Conservation (phyloP, 2,329 filamentous ascomycete species). For the Monosporascus sp. region DNA sequence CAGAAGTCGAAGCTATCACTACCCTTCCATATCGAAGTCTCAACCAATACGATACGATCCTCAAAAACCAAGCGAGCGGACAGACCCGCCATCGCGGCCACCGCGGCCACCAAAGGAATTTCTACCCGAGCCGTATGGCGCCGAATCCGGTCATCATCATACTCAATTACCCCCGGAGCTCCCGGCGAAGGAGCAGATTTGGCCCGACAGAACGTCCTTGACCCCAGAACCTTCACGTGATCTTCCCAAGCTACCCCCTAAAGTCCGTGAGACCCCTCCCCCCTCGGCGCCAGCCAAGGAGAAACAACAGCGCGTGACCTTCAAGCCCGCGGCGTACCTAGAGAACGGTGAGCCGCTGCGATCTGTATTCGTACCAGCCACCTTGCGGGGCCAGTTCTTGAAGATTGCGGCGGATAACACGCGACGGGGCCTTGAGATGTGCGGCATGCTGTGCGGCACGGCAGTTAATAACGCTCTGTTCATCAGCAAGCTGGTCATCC, state of each 20-base stretch:
- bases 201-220: constrained; percentile 24
- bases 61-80: constrained; percentile 11
- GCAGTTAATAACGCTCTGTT: constrained; percentile 91
- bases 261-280: constrained; percentile 17
- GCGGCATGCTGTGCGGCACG: constrained; percentile 88
- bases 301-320: constrained; percentile 63
- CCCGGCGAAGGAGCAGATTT: constrained; percentile 25
- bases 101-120: constrained; percentile 34
- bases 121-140: constrained; percentile 2
- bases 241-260: constrained; percentile 26
- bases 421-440: constrained; percentile 78
- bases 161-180: constrained; percentile 20
- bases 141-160: constrained; percentile 3
- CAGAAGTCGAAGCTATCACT: constrained; percentile 38
- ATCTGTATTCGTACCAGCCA: constrained; percentile 77
- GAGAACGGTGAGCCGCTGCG: constrained; percentile 85
- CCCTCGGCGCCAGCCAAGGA: constrained; percentile 17
- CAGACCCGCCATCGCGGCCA: constrained; percentile 24
- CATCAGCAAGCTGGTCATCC: constrained; percentile 81
- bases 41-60: constrained; percentile 41
- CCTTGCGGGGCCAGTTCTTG: constrained; percentile 71
- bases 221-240: constrained; percentile 12
- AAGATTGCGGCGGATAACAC: constrained; percentile 73
- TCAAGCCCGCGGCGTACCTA: constrained; percentile 79
- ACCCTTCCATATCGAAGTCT: constrained; percentile 52